phyloP scores from a whole-genome alignment of 805 yeast species.

The Teunomyces kruisii region DNA sequence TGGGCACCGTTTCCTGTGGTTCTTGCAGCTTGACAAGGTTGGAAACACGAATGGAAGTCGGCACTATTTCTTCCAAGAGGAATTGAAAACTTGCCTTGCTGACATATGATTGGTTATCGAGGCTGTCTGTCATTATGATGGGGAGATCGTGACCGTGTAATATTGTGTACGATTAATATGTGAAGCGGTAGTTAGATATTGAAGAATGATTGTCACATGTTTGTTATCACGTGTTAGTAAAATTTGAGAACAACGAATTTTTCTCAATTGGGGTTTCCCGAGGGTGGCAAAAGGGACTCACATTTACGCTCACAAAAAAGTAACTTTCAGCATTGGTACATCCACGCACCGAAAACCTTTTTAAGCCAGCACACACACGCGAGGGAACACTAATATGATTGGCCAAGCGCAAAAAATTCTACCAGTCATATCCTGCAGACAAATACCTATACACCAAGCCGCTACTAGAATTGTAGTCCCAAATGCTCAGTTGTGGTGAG shows the following conservation, averaged over 20 bases:
- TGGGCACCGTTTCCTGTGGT: slow-evolving; percentile 12
- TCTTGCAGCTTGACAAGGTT: neutral
- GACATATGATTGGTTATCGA: slow-evolving; percentile 40
- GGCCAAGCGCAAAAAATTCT: neutral
- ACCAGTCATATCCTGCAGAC: neutral
- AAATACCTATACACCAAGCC: neutral
- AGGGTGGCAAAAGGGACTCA: slow-evolving; percentile 1
- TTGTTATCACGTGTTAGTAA: neutral
- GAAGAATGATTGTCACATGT: neutral
- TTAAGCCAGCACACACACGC: slow-evolving; percentile 5
- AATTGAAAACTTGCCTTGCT: slow-evolving; percentile 58
- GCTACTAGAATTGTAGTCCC: neutral
- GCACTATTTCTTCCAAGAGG: slow-evolving; percentile 74
- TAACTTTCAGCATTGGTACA: neutral
- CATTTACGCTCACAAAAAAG: neutral
- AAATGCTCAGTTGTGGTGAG: neutral
- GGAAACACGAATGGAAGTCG: slow-evolving; percentile 65
- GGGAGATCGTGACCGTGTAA: neutral
- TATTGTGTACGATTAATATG: neutral
- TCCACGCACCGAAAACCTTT: neutral
- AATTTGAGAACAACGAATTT: neutral
- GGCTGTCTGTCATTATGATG: slow-evolving; percentile 15
- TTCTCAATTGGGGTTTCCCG: neutral
- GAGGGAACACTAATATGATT: slow-evolving; percentile 1
- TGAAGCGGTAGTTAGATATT: neutral